These are phyloP conservation scores for Trypanosoma boissoni DNA, from an alignment of 208 protist genomes.

Conservation along the genomic window DNA sequence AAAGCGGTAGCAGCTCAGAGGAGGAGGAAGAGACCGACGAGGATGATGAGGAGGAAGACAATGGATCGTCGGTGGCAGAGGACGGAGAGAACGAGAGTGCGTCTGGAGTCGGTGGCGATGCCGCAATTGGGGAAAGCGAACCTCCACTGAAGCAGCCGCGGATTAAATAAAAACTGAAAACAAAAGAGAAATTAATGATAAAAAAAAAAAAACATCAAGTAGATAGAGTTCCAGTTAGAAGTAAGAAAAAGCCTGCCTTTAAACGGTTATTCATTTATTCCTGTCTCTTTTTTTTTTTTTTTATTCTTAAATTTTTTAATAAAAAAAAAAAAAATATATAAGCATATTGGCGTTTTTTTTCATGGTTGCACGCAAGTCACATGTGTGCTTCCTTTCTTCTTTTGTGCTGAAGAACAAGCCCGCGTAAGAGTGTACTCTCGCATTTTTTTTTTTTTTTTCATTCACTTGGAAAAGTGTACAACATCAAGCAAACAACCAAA, in stretches of 20 bases:
- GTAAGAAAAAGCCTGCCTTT: too few species aligned
- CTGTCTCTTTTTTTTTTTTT: too few species aligned
- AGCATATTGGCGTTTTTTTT: too few species aligned
- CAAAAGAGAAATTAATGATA: slow-evolving; percentile 3
- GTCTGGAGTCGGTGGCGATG: slow-evolving; percentile 24
- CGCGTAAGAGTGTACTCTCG: neutral
- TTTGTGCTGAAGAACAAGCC: neutral
- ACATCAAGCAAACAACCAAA: too few species aligned
- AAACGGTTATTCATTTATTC: too few species aligned
- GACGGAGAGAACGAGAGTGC: slow-evolving; percentile 9
- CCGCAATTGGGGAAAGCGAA: slow-evolving; percentile 15
- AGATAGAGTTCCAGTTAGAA: neutral
- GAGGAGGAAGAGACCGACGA: slow-evolving; percentile 28
- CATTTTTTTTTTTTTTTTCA: neutral
- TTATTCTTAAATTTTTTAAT: too few species aligned
- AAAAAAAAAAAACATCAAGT: neutral
- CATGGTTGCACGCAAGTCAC: too few species aligned
- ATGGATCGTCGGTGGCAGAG: slow-evolving; percentile 6
- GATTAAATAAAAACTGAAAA: neutral
- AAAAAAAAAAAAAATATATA: too few species aligned
- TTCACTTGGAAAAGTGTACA: neutral
- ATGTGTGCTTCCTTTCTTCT: neutral
- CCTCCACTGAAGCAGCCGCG: neutral
- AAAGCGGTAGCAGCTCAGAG: slow-evolving; percentile 24
- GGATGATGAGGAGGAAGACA: too few species aligned